Evolutionary conservation across 176 grass and related monocot species (phyloP).

Genomic region (Urochloa ruziziensis): DNA sequence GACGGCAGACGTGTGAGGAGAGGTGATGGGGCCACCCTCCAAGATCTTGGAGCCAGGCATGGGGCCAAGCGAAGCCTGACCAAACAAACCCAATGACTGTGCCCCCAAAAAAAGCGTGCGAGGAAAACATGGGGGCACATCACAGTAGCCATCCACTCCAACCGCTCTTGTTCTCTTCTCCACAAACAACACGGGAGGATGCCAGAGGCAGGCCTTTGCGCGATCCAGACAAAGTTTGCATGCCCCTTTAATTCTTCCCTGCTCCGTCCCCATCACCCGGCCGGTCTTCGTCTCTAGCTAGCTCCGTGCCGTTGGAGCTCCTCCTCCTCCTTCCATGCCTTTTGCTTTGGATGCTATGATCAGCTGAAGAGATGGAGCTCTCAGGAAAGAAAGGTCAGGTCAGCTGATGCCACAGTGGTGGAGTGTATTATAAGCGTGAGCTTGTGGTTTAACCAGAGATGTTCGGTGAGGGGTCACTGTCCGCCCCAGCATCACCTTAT

Average conservation of each 20-base stretch:
- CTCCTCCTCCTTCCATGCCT: neutral
- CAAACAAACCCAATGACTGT: constrained; percentile 27
- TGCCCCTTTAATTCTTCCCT: neutral
- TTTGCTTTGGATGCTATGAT: neutral
- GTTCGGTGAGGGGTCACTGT: constrained; percentile 38
- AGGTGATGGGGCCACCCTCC: neutral
- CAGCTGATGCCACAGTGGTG: neutral
- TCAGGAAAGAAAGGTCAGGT: neutral
- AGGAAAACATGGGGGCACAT: constrained; percentile 19
- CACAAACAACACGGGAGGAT: neutral
- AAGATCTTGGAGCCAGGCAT: neutral
- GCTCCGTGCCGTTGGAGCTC: neutral
- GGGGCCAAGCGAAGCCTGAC: constrained; percentile 8
- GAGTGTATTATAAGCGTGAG: neutral
- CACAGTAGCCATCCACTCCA: neutral
- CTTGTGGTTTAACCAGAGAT: constrained; percentile 9
- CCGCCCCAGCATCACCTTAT: neutral
- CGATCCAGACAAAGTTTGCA: constrained; percentile 13
- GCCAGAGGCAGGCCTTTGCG: neutral
- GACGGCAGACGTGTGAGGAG: neutral
- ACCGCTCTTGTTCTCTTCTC: neutral
- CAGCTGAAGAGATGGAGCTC: neutral
- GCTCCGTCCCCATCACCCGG: neutral
- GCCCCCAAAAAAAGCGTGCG: neutral
- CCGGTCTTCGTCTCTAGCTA: neutral